A percentile compares a stretch with the other conserved stretches of the same genome.
Evolutionary conservation across 495 filamentous ascomycete species (phyloP).

Genomic region (Aspergillus nidulans): DNA sequence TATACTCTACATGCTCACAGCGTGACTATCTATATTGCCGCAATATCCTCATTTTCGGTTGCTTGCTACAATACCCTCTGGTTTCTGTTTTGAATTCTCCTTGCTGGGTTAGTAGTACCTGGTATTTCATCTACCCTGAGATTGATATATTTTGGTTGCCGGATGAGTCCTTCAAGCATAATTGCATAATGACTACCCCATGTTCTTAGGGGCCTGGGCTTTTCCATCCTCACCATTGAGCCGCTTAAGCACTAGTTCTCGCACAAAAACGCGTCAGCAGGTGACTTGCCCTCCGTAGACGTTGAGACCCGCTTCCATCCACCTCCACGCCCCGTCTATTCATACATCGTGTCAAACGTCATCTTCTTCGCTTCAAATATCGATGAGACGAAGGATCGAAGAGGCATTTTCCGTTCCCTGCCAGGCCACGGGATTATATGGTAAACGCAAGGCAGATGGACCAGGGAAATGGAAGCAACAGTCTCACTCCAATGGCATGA

Average conservation of each 20-base stretch:
- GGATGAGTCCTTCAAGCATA: not conserved
- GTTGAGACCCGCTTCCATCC: not conserved
- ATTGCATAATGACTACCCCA: not conserved
- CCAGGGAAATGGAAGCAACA: not conserved
- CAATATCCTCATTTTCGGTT: not conserved
- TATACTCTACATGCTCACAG: not conserved
- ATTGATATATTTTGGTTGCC: conserved; percentile 1
- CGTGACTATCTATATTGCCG: conserved; percentile 5
- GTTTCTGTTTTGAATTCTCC: not conserved
- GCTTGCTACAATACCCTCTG: conserved; percentile 5
- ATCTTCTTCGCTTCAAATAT: not conserved
- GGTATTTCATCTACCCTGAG: not conserved
- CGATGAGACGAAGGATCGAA: conserved; percentile 1
- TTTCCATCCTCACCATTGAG: not conserved
- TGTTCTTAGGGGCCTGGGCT: not conserved
- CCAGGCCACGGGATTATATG: not conserved
- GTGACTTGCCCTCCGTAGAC: conserved; percentile 2
- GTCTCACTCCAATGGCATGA: conserved; percentile 7
- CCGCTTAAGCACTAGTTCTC: not conserved
- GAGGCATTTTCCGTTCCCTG: not conserved
- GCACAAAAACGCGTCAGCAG: conserved; percentile 1
- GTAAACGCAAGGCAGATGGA: conserved; percentile 2
- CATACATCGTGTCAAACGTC: not conserved
- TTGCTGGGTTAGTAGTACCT: not conserved
- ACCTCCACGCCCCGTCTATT: not conserved